Conservation (phyloP, 371 early-diverging fungal genomes). For the Zopfochytrium polystomum region DNA sequence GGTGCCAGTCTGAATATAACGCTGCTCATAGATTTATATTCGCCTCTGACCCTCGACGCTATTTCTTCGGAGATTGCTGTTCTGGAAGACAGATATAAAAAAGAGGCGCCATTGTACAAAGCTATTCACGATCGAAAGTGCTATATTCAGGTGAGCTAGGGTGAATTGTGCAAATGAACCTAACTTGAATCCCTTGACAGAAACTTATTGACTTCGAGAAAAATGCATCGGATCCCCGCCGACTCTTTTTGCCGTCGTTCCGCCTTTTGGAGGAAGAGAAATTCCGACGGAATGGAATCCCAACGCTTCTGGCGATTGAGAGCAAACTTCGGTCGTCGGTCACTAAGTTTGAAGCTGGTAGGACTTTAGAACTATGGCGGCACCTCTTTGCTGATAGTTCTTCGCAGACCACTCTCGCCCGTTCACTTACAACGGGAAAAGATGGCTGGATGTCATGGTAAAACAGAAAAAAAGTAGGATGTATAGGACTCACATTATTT, state of each 20-base stretch:
- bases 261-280: constrained; percentile 83
- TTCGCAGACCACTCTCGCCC: neutral
- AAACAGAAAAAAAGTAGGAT: no score
- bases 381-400: neutral
- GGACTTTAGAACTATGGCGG: neutral
- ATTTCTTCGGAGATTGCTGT: constrained; percentile 21
- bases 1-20: no score
- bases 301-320: constrained; percentile 74
- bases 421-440: neutral
- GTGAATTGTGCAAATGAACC: constrained; percentile 25
- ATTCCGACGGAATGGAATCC: constrained; percentile 80
- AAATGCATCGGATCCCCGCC: constrained; percentile 77
- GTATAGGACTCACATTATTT: neutral
- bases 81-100: constrained; percentile 40
- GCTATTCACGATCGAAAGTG: constrained; percentile 58
- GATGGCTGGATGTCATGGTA: constrained; percentile 5
- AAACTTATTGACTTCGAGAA: constrained; percentile 85
- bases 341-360: constrained; percentile 19
- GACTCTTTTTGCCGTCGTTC: constrained; percentile 78
- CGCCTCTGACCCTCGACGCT: constrained; percentile 26
- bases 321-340: constrained; percentile 59
- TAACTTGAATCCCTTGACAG: constrained; percentile 28
- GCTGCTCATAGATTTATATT: constrained; percentile 30
- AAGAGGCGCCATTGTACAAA: constrained; percentile 46
- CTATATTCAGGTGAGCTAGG: constrained; percentile 59